phyloP scores from a whole-genome alignment of 371 early-diverging fungal species.

The Capillidium rhysosporum region DNA sequence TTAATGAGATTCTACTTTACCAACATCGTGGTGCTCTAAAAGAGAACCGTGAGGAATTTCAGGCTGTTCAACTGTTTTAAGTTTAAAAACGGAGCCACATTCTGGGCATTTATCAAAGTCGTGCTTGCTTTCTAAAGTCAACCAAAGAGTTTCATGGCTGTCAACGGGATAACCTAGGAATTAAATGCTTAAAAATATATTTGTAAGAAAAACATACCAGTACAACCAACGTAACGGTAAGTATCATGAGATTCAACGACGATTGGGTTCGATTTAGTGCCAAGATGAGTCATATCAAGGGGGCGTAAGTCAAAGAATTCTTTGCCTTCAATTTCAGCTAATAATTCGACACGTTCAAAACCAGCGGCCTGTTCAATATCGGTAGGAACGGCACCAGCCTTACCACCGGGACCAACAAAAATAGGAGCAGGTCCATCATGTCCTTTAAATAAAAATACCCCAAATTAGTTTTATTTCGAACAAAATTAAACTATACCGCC shows the following conservation, averaged over 20 bases:
- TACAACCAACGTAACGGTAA: conserved; percentile 79
- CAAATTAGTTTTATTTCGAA: background rate
- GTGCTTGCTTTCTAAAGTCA: conserved; percentile 49
- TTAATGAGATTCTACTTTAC: background rate
- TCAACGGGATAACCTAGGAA: conserved; percentile 63
- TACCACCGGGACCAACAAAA: conserved; percentile 34
- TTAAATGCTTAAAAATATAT: background rate
- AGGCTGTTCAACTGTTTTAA: conserved; percentile 21
- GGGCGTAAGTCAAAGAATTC: conserved; percentile 78
- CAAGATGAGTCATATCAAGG: conserved; percentile 47
- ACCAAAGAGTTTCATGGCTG: conserved; percentile 70
- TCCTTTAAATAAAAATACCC: background rate
- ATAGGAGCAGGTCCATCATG: background rate
- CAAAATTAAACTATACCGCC: background rate
- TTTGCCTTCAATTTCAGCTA: conserved; percentile 66
- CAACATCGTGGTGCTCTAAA: background rate
- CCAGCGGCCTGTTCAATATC: conserved; percentile 85
- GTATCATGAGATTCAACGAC: conserved; percentile 66
- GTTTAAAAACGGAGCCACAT: conserved; percentile 74
- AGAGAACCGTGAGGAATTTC: conserved; percentile 4
- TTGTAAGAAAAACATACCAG: conserved; percentile 30
- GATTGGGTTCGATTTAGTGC: conserved; percentile 72
- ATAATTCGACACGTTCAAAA: conserved; percentile 73
- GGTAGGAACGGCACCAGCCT: conserved; percentile 47
- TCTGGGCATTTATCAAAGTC: conserved; percentile 87